Evolutionary conservation across 163 green algal species (phyloP), one percentile per base, ranked within the genome.

Genomic region (Volvox carteri): DNA sequence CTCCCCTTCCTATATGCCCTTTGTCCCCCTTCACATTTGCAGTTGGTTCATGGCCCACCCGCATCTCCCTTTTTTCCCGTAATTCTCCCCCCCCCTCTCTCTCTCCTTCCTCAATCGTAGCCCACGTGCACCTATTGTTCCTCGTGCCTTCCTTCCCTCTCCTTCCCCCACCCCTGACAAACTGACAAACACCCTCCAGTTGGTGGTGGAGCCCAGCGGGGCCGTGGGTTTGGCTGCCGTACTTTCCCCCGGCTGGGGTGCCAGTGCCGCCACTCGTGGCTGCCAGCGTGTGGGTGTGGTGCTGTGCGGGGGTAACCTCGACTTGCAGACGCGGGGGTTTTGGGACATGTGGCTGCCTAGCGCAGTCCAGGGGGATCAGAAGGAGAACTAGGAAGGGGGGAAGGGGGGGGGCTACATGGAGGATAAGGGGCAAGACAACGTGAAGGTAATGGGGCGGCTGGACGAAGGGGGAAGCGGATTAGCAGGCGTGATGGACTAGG

Each of bases 161-260:
- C 19, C 65, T 33, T 75, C 65, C 30, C 58, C 58, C 18, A 30
- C 23, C 23, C 19, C 58, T 33, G 9, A 37, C 19, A 12, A 70
- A 21, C 58, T 70, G 11, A 18, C 58, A 18, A 18, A 23, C 19
- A 11, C 33, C 19, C 58, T 23, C 58, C 33, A 98, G 95, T 74
- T 98, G 28, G 96, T 98, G 9, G 96, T 98, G 70, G 97, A 99
- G 95, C 97, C 97, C 8, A 96, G 90, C 81, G 97, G 95, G 0
- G 97, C 97, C 0, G 95, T 95, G 21, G 95, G 94, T 0, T 88
- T 99, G 62, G 97, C 97, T 23, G 97, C 96, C 1, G 95, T 94
- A 35, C 72, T 98, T 75, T 91, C 56, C n/a, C 30, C 65, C 11
- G 48, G 28, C 65, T 87, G 68, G 48, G 81, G 4, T 33, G 33